phyloP scores from a whole-genome alignment of 306 rosid species.

The Citrullus amarus region DNA sequence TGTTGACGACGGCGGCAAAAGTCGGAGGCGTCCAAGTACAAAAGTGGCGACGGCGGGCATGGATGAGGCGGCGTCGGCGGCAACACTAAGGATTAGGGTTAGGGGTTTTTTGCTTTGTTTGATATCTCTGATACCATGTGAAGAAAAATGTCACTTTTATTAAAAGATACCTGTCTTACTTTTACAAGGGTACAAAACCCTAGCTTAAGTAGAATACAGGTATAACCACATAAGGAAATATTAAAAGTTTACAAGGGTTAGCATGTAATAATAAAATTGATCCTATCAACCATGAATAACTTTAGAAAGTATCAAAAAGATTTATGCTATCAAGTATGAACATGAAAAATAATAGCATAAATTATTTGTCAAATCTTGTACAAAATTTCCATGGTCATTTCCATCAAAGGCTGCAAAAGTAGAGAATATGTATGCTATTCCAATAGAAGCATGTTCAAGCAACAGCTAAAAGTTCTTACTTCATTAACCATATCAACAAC shows the following conservation, averaged over 20 bases:
- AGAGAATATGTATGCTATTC: not conserved
- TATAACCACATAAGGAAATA: no score
- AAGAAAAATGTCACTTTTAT: no score
- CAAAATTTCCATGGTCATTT: not conserved
- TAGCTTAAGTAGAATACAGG: no score
- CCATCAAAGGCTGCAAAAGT: not conserved
- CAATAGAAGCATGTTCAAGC: not conserved
- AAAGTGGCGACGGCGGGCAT: no score
- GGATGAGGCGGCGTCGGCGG: no score
- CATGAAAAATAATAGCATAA: not conserved
- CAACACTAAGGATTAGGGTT: no score
- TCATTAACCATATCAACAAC: constrained; percentile 79
- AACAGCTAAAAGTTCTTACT: constrained; percentile 33
- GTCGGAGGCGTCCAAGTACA: no score
- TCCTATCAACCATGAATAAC: not conserved
- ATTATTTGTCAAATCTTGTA: not conserved
- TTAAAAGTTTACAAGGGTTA: not conserved
- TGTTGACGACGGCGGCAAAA: no score
- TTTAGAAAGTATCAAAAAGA: not conserved
- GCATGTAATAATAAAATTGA: not conserved
- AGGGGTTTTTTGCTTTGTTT: no score
- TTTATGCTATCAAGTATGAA: not conserved
- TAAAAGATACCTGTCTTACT: no score
- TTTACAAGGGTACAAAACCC: no score
- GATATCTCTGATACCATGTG: no score